Percentiles rank a stretch among this genome's conserved stretches.
These are phyloP conservation scores for Lepraria neglecta DNA, from an alignment of 495 filamentous ascomycete genomes.

Conservation along the genomic window DNA sequence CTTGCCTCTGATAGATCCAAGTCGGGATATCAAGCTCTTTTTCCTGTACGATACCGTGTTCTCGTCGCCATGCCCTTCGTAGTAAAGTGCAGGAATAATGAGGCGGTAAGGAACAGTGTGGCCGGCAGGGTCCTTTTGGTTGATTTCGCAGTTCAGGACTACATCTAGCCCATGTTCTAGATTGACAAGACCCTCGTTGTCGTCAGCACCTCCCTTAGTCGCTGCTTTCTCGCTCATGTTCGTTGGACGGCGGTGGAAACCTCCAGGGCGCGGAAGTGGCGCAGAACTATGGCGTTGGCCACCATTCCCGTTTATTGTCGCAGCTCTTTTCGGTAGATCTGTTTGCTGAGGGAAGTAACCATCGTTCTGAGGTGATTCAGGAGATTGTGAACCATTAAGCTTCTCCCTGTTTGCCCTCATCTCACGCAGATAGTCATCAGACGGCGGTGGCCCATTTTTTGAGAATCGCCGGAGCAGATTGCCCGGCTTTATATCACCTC, in stretches of 20 bases:
- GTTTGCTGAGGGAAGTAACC: conserved; percentile 35
- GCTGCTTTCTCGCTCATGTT: conserved; percentile 56
- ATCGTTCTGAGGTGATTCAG: conserved; percentile 28
- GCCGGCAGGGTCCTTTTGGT: conserved; percentile 76
- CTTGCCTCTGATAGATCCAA: conserved; percentile 20
- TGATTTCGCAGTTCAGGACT: conserved; percentile 79
- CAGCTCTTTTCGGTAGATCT: conserved; percentile 16
- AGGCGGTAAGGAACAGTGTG: conserved; percentile 81
- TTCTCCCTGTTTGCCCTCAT: conserved; percentile 40
- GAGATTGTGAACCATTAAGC: conserved; percentile 23
- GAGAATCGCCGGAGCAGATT: conserved; percentile 53
- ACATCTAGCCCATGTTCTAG: conserved; percentile 77
- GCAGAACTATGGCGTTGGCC: conserved; percentile 23
- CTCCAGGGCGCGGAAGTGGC: conserved; percentile 37
- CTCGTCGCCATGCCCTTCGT: conserved; percentile 41
- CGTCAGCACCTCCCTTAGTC: conserved; percentile 35
- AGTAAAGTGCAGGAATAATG: conserved; percentile 68
- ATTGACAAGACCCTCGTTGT: conserved; percentile 45
- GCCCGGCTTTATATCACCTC: conserved; percentile 44
- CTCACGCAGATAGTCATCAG: conserved; percentile 30
- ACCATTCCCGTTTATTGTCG: conserved; percentile 10
- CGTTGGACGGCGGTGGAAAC: conserved; percentile 68
- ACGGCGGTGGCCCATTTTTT: conserved; percentile 32
- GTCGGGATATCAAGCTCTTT: conserved; percentile 19
- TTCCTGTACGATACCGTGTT: conserved; percentile 21